Evolutionary conservation across 345 rosid genomes (phyloP), one percentile per base, ranked within the genome.

Genomic region (Brassica carinata): DNA sequence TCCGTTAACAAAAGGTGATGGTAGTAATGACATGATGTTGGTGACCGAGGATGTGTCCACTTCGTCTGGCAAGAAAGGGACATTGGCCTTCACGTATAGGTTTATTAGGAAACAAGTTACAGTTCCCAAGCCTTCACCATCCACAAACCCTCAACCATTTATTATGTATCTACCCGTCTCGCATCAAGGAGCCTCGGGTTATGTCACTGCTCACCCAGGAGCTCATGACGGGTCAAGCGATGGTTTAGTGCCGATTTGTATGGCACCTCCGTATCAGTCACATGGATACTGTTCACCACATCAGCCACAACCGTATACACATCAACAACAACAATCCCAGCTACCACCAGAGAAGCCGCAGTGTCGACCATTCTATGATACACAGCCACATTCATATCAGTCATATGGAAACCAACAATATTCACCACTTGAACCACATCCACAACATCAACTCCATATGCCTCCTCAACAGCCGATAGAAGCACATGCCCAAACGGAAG

Each of bases 41-140:
- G 87, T 86, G 1, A 88, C 83, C 17, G 87, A 84, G 64, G 88
- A 87, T 81, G 92, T 91, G 7, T 67, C 83, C 27, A 81, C 40
- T 45, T 83, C 92, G 0, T 87, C 87, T 0, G 92, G 90, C 26
- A 90, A 80, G 4, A 86, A 83, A 77, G 96, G 98, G 18, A 87
- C 81, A 23, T 26, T 93, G 14, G 77, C 45, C 19, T 87, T 93
- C 63, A 86, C 87, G 40, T 93, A 58, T 77, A 87, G 74, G 81
- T 87, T 93, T 29, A 17, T 74, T 17, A 4, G 0, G 9, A 33
- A 68, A 8, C 72, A 68, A 68, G 72, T 11, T 40, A 36, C 33
- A 7, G 31, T 29, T 51, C 11, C 55, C 15, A 62, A 63, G 31
- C 85, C 66, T 62, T 27, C 30, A 18, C 30, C 55, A 18, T 18